Evolutionary conservation across 2,329 filamentous ascomycete genomes (phyloP).

Genomic region (Colletotrichum plurivorum): DNA sequence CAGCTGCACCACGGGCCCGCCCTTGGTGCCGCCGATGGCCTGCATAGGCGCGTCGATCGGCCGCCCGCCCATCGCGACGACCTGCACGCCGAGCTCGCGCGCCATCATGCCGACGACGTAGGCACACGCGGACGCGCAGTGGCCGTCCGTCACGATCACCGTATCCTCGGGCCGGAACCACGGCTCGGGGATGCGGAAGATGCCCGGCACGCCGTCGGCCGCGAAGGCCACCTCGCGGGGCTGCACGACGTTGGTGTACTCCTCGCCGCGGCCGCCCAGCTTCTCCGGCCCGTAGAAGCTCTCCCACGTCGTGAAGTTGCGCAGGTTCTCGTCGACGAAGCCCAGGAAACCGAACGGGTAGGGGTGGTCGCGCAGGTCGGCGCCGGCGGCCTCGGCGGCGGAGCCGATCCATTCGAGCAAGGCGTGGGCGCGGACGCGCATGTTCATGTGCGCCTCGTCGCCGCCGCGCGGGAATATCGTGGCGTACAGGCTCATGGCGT

Average conservation of each 20-base stretch:
- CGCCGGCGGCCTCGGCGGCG: neutral
- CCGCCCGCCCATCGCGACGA: constrained; percentile 72
- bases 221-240: constrained; percentile 2
- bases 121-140: constrained; percentile 44
- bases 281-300: constrained; percentile 57
- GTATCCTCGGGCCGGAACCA: constrained; percentile 51
- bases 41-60: constrained; percentile 70
- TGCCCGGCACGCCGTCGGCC: constrained; percentile 13
- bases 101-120: constrained; percentile 59
- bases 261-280: constrained; percentile 49
- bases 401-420: constrained; percentile 33
- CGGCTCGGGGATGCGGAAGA: constrained; percentile 15
- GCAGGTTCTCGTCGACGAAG: constrained; percentile 25
- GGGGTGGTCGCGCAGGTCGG: constrained; percentile 3
- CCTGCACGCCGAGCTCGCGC: constrained; percentile 65
- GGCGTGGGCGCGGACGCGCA: constrained; percentile 36
- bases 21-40: constrained; percentile 76
- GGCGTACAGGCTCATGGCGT: constrained; percentile 30
- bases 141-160: constrained; percentile 44
- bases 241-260: constrained; percentile 51
- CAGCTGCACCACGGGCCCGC: constrained; percentile 55
- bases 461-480: constrained; percentile 27
- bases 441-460: constrained; percentile 22
- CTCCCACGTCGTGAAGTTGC: constrained; percentile 50
- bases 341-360: constrained; percentile 41